Base-by-base conservation (phyloP, 2,329 filamentous ascomycete species). In the Sclerotinia nivalis region DNA sequence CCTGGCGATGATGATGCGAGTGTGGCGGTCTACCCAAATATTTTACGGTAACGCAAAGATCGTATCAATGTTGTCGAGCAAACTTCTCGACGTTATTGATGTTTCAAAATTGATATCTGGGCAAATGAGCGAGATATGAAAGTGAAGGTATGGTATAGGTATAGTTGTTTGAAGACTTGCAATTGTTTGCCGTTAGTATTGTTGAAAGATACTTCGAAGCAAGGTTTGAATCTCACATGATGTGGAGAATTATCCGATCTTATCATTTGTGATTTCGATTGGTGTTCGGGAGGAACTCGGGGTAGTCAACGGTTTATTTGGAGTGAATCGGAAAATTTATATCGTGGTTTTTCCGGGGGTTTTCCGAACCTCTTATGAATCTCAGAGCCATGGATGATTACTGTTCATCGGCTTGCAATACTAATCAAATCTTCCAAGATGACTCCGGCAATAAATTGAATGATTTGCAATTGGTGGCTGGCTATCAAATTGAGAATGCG, bases 11-110 rank as follows among this genome's bases (percentile, higher is more conserved):
- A 49, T 62, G 45, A 52, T 47, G 47, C 15, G 15, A 28, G 34
- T 47, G 61, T 65, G 47, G 61, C 61, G 47, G 47, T 52, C 61
- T 52, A 65, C 49, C 47, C 52, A 65, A 65, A n/a, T 10, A 6
- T 37, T 25, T 52, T 28, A 52, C 40, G 49, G 34, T 40, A 28
- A 54, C 47, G 52, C 31, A 50, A 40, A 22, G 22, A 52, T 40
- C 20, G 47, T 20, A 65, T 40, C 31, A 52, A n/a, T 13, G 3
- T 25, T 12, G 1, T 52, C 61, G 61, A 52, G 61, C 61, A 20
- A 65, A 65, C 61, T 65, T 65, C 49, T 65, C 61, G 61, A 65
- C 43, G 28, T 22, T 25, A 43, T 43, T 13, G 31, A 25, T 40
- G 7, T n/a, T 28, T 15, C 5, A 7, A 28, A 20, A 52, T 28